A percentile compares a stretch with the other conserved stretches of the same genome.
phyloP scores from a whole-genome alignment of 768 basidiomycete species.

The Pulveroboletus frians region DNA sequence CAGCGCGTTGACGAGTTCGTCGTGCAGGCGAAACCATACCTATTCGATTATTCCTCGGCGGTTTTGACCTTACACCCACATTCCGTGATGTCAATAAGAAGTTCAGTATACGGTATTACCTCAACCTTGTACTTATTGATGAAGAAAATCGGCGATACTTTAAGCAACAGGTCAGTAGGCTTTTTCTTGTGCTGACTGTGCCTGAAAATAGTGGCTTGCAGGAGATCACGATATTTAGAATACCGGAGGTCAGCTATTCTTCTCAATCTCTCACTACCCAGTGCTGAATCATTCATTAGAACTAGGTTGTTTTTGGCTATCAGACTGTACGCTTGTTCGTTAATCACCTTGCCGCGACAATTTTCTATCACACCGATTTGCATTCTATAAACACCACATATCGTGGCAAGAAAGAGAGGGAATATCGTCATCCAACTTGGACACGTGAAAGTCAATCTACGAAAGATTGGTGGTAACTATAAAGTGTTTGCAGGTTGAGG shows the following conservation, averaged over 20 bases:
- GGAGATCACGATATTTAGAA: constrained; percentile 88
- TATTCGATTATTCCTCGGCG: constrained; percentile 94
- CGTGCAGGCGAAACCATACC: constrained; percentile 93
- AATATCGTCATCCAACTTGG: not conserved
- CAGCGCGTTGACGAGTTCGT: not conserved
- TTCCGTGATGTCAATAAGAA: constrained; percentile 99
- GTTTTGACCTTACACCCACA: constrained; percentile 97
- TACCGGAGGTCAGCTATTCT: constrained; percentile 63
- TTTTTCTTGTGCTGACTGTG: not conserved
- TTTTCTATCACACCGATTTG: not conserved
- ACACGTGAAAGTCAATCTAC: not conserved
- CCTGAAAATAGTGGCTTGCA: constrained; percentile 22
- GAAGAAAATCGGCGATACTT: constrained; percentile 98
- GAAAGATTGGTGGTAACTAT: constrained; percentile 11
- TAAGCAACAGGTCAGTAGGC: constrained; percentile 75
- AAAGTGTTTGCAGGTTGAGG: not conserved
- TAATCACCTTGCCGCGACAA: not conserved
- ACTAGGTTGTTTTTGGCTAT: constrained; percentile 24
- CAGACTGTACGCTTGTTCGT: constrained; percentile 4
- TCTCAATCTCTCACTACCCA: not conserved
- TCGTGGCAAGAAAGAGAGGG: not conserved
- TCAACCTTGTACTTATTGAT: constrained; percentile 95
- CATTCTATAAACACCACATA: constrained; percentile 1
- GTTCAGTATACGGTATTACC: constrained; percentile 94
- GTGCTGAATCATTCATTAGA: constrained; percentile 25